Conservation (phyloP, 1,139 yeast species). For the Candida glucosophila region DNA sequence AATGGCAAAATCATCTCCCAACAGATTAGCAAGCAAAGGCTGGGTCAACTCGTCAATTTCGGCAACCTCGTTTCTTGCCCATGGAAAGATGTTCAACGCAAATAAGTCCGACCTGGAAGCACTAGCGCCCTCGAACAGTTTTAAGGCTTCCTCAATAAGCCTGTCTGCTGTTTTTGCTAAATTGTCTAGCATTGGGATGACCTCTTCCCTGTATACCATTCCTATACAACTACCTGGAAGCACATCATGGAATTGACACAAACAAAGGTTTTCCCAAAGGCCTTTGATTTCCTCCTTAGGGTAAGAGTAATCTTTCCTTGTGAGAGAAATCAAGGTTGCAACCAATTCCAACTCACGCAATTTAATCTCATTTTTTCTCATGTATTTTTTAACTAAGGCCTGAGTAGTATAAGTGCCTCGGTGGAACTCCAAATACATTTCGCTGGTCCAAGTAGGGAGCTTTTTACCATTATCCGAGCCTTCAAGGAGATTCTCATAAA, state of each 20-base stretch:
- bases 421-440: slow-evolving; percentile 88
- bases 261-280: slow-evolving; percentile 80
- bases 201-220: slow-evolving; percentile 87
- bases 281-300: slow-evolving; percentile 60
- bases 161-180: slow-evolving; percentile 46
- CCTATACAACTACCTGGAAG: slow-evolving; percentile 95
- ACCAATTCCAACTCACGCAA: slow-evolving; percentile 80
- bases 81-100: slow-evolving; percentile 54
- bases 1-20: slow-evolving; percentile 1
- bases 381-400: slow-evolving; percentile 72
- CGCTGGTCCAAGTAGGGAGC: slow-evolving; percentile 88
- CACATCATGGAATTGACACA: slow-evolving; percentile 95
- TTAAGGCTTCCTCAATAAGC: slow-evolving; percentile 46
- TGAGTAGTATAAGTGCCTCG: slow-evolving; percentile 96
- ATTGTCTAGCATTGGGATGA: slow-evolving; percentile 63
- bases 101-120: slow-evolving; percentile 9
- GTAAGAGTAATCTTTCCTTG: slow-evolving; percentile 45
- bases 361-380: slow-evolving; percentile 70
- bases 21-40: not conserved
- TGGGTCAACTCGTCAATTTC: slow-evolving; percentile 1
- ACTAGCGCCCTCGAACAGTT: slow-evolving; percentile 8
- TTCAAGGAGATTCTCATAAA: slow-evolving; percentile 58
- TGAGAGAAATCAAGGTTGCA: slow-evolving; percentile 67
- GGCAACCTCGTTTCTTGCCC: slow-evolving; percentile 51
- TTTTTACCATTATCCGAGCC: slow-evolving; percentile 56